Evolutionary conservation across 2,329 filamentous ascomycete species (phyloP).

Genomic region (Triangularia setosa): DNA sequence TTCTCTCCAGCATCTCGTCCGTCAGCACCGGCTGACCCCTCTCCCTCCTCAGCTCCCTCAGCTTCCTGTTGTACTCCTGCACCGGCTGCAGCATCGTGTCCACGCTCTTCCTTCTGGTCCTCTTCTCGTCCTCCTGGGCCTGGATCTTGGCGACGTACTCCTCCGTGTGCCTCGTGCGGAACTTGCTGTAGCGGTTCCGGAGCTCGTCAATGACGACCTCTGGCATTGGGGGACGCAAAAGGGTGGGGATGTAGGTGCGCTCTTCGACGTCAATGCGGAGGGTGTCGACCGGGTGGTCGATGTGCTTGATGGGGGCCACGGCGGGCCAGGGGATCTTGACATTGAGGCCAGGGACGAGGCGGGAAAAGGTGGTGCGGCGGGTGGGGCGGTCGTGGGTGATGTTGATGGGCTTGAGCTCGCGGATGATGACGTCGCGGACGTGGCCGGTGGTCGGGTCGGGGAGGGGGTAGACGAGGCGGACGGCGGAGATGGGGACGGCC

Average conservation of each 20-base stretch:
- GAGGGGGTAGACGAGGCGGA: conserved; percentile 79
- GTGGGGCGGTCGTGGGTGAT: conserved; percentile 49
- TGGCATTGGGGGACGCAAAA: conserved; percentile 76
- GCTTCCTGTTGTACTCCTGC: conserved; percentile 55
- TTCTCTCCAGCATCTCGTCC: conserved; percentile 57
- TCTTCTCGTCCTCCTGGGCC: conserved; percentile 35
- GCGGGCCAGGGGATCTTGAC: conserved; percentile 74
- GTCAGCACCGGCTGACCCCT: conserved; percentile 54
- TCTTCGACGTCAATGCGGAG: conserved; percentile 70
- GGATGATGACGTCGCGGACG: conserved; percentile 71
- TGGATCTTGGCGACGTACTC: conserved; percentile 60
- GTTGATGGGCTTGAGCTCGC: conserved; percentile 57
- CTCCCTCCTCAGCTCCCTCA: conserved; percentile 48
- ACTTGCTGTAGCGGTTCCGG: conserved; percentile 75
- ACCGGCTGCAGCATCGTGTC: conserved; percentile 51
- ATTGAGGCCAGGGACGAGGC: conserved; percentile 67
- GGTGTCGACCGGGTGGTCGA: conserved; percentile 66
- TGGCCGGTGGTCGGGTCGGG: conserved; percentile 60
- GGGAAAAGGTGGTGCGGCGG: conserved; percentile 46
- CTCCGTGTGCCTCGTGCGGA: conserved; percentile 74
- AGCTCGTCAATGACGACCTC: conserved; percentile 77
- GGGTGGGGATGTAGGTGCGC: conserved; percentile 71
- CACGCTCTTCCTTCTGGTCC: conserved; percentile 35
- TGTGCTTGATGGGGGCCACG: conserved; percentile 43
- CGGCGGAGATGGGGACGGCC: conserved; percentile 62